A percentile compares a stretch with the other conserved stretches of the same genome.
Conservation (phyloP, 1,284 basidiomycete genomes). For the Papiliotrema terrestris region DNA sequence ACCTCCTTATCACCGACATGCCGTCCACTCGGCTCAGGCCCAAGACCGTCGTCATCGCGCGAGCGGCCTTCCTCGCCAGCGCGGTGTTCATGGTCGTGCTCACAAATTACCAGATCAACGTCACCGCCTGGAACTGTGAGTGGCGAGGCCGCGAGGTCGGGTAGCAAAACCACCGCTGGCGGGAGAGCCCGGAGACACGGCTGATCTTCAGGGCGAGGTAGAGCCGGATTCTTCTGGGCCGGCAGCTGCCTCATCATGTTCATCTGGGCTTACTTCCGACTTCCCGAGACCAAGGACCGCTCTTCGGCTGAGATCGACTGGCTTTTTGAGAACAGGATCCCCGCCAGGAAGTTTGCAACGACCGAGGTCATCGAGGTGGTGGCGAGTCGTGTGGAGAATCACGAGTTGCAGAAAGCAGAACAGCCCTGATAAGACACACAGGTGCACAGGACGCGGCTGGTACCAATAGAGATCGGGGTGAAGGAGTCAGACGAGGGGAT, state of each 20-base stretch:
- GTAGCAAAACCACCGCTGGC: too few relatives aligned
- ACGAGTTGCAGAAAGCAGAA: too few relatives aligned
- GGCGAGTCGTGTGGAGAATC: too few relatives aligned
- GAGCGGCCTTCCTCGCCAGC: conserved; percentile 50
- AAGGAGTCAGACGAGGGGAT: too few relatives aligned
- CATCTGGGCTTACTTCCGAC: conserved; percentile 21
- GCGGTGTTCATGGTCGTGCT: conserved; percentile 15
- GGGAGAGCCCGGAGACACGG: too few relatives aligned
- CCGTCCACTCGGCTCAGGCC: conserved; percentile 48
- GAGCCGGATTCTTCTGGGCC: conserved; percentile 19
- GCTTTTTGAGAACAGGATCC: conserved; percentile 39
- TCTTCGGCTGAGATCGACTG: conserved; percentile 44
- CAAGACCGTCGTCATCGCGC: conserved; percentile 52
- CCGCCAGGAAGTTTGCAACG: conserved; percentile 21
- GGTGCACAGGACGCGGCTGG: too few relatives aligned
- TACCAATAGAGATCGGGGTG: too few relatives aligned
- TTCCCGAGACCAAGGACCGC: conserved; percentile 33
- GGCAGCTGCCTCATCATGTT: neutral
- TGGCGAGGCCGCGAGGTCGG: too few relatives aligned
- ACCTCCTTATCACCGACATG: too few relatives aligned
- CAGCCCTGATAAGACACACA: too few relatives aligned
- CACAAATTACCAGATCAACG: conserved; percentile 13
- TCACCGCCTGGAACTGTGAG: conserved; percentile 18
- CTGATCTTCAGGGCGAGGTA: conserved; percentile 2
- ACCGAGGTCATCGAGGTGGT: too few relatives aligned